Percentiles rank a stretch among this genome's conserved stretches.
Conservation (phyloP, 331 rosid genomes). For the Stylosanthes scabra region DNA sequence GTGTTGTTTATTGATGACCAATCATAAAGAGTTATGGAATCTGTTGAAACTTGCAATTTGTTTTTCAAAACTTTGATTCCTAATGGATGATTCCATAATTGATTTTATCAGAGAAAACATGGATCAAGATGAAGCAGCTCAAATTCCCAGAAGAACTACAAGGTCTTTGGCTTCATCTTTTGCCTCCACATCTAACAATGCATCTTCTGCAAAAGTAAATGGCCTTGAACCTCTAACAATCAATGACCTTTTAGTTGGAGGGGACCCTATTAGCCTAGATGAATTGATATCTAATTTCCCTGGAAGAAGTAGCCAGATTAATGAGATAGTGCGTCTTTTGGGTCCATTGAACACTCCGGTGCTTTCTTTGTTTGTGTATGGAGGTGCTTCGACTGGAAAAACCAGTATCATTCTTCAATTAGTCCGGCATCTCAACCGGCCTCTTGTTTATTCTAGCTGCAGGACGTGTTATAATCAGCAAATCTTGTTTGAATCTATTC, state of each 20-base stretch:
- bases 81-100: conserved; percentile 27
- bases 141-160: conserved; percentile 65
- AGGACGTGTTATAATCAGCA: conserved; percentile 78
- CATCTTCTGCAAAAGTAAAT: conserved; percentile 45
- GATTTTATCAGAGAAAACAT: conserved; percentile 39
- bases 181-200: conserved; percentile 47
- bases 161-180: conserved; percentile 59
- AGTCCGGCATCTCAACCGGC: conserved; percentile 77
- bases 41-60: neutral
- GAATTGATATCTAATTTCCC: conserved; percentile 70
- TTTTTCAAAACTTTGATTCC: conserved; percentile 22
- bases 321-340: conserved; percentile 64
- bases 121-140: conserved; percentile 63
- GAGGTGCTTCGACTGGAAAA: conserved; percentile 85
- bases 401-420: conserved; percentile 70
- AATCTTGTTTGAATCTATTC: conserved; percentile 79
- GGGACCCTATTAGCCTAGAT: conserved; percentile 63
- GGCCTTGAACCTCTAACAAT: conserved; percentile 48
- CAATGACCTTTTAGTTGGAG: conserved; percentile 78
- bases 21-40: neutral
- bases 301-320: conserved; percentile 69
- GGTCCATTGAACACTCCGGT: conserved; percentile 81
- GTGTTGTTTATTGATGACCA: neutral
- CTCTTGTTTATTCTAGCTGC: conserved; percentile 87
- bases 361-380: conserved; percentile 84